Evolutionary conservation across 2,329 filamentous ascomycete genomes (phyloP).

Genomic region (Cladophialophora chaetospira): DNA sequence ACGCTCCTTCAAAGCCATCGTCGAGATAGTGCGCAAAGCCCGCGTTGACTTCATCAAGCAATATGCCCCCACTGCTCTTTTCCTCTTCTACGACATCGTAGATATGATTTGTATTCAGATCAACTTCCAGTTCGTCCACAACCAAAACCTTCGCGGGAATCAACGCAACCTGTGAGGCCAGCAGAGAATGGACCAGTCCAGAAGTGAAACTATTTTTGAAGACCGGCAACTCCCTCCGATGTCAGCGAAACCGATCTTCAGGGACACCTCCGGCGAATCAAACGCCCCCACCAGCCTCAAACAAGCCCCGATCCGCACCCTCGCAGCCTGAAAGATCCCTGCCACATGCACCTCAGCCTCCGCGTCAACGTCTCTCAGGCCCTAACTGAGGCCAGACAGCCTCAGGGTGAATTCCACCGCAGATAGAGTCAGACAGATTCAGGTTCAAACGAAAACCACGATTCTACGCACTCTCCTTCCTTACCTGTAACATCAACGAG

Average conservation of each 20-base stretch:
- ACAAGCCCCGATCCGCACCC: conserved; percentile 8
- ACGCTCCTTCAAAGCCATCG: conserved; percentile 24
- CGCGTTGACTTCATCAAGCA: conserved; percentile 16
- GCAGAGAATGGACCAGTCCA: no score
- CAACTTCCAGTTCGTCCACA: no score
- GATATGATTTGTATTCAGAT: neutral
- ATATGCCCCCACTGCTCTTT: conserved; percentile 3
- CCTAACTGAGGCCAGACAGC: neutral
- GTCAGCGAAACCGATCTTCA: conserved; percentile 2
- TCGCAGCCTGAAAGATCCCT: conserved; percentile 3
- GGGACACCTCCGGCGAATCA: neutral
- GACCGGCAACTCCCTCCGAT: neutral
- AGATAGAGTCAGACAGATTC: neutral
- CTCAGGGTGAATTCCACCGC: conserved; percentile 16
- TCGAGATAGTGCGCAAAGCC: conserved; percentile 14
- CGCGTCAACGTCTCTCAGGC: conserved; percentile 19
- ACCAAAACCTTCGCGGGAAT: no score
- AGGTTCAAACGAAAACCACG: conserved; percentile 4
- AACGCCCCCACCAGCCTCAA: conserved; percentile 10
- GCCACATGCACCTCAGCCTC: conserved; percentile 27
- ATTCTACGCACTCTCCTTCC: conserved; percentile 2
- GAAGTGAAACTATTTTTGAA: conserved; percentile 10
- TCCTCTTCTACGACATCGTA: conserved; percentile 1
- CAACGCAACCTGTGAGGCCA: no score
- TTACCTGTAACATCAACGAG: no score